Conservation (phyloP, 768 basidiomycete genomes). For the Boletus subcaerulescens region DNA sequence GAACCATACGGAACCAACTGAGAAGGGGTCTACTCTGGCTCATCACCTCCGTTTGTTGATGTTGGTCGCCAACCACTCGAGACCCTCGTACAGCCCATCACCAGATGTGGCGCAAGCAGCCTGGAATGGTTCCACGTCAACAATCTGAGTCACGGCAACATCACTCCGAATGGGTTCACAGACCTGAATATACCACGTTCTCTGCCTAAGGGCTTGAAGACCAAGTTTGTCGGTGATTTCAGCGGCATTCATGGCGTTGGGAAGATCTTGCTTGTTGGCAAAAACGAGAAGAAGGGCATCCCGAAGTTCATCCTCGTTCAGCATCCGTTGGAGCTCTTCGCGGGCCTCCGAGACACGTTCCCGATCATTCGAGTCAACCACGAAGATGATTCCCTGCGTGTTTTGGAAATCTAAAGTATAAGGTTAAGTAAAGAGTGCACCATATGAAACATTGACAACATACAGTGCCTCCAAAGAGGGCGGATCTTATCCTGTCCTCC, state of each 20-base stretch:
- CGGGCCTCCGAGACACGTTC: slow-evolving; percentile 99
- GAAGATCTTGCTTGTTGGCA: slow-evolving; percentile 99
- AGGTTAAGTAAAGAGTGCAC: slow-evolving; percentile 9
- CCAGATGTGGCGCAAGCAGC: slow-evolving; percentile 98
- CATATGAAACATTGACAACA: slow-evolving; percentile 34
- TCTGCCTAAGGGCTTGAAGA: slow-evolving; percentile 92
- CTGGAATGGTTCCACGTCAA: slow-evolving; percentile 40
- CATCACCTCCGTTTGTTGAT: slow-evolving; percentile 77
- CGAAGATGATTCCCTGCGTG: slow-evolving; percentile 99
- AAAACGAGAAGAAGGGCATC: slow-evolving; percentile 98
- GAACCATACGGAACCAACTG: slow-evolving; percentile 41
- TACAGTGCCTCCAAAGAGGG: slow-evolving; percentile 99
- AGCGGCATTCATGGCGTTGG: slow-evolving; percentile 98
- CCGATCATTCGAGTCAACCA: slow-evolving; percentile 98
- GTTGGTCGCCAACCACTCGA: slow-evolving; percentile 94
- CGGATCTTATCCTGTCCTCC: slow-evolving; percentile 99
- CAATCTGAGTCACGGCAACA: slow-evolving; percentile 1
- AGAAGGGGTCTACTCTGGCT: slow-evolving; percentile 30
- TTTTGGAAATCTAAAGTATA: slow-evolving; percentile 91
- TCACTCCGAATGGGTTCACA: slow-evolving; percentile 24
- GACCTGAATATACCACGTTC: slow-evolving; percentile 98
- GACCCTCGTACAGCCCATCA: slow-evolving; percentile 97
- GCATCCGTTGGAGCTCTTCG: slow-evolving; percentile 98
- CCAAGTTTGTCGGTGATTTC: slow-evolving; percentile 99
- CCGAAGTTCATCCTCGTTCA: slow-evolving; percentile 99